These are phyloP conservation scores for Diddensiella caesifluorescens DNA, from an alignment of 805 yeast species.

Conservation along the genomic window DNA sequence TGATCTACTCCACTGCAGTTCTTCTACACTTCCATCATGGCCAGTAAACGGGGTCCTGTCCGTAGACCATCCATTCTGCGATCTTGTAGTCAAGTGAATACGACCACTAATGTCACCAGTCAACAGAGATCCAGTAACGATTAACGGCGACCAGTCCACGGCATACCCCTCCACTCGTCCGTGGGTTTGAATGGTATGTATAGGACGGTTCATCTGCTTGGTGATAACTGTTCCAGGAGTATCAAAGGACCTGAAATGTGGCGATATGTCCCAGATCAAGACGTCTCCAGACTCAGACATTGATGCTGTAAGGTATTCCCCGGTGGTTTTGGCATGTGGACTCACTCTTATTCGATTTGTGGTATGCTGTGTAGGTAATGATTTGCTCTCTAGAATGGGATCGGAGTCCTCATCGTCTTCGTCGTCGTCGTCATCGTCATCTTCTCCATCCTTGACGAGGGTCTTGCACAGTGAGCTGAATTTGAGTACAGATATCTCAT, in stretches of 20 bases:
- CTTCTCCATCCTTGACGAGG: slow-evolving; percentile 67
- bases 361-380: slow-evolving; percentile 70
- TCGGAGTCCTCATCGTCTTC: slow-evolving; percentile 69
- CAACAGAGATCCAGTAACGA: slow-evolving; percentile 70
- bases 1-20: slow-evolving; percentile 91
- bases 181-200: slow-evolving; percentile 75
- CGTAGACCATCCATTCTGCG: slow-evolving; percentile 72
- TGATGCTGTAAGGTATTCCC: slow-evolving; percentile 82
- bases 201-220: slow-evolving; percentile 69
- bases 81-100: slow-evolving; percentile 70
- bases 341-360: slow-evolving; percentile 85
- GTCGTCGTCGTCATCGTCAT: slow-evolving; percentile 65
- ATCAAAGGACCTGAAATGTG: slow-evolving; percentile 78
- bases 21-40: slow-evolving; percentile 65
- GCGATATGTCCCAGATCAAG: slow-evolving; percentile 69
- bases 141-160: slow-evolving; percentile 90
- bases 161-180: slow-evolving; percentile 98
- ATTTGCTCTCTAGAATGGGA: slow-evolving; percentile 83
- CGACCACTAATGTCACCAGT: slow-evolving; percentile 89
- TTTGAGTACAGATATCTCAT: slow-evolving; percentile 80
- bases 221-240: slow-evolving; percentile 81
- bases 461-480: slow-evolving; percentile 80
- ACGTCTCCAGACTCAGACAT: slow-evolving; percentile 91
- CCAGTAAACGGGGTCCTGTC: slow-evolving; percentile 69
- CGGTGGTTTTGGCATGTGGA: slow-evolving; percentile 67